Conservation (phyloP, 2,329 filamentous ascomycete species). For the Aspergillus pseudoglaucus region DNA sequence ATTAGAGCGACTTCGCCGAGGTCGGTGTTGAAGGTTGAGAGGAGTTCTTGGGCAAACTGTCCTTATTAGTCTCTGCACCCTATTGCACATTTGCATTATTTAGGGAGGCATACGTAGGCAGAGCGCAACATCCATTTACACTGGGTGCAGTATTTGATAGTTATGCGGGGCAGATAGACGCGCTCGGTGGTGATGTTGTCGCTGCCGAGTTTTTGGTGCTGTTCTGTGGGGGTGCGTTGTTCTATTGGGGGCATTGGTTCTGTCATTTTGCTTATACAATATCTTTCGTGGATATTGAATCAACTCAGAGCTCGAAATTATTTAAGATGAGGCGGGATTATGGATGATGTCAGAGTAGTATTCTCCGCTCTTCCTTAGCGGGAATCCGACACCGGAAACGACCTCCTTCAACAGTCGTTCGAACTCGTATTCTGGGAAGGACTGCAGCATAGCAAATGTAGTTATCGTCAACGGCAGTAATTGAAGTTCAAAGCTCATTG, state of each 20-base stretch:
- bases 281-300: not conserved
- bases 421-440: no score
- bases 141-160: conserved; percentile 90
- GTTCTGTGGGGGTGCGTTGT: conserved; percentile 1
- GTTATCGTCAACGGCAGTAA: no score
- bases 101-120: conserved; percentile 61
- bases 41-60: conserved; percentile 81
- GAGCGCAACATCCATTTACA: conserved; percentile 88
- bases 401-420: no score
- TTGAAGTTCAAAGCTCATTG: no score
- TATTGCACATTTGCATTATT: not conserved
- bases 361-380: no score
- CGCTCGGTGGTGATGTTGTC: conserved; percentile 5
- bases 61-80: not conserved
- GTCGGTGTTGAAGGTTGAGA: conserved; percentile 80
- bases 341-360: not conserved
- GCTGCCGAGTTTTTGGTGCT: conserved; percentile 1
- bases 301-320: not conserved
- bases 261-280: conserved; percentile 8
- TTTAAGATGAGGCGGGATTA: not conserved
- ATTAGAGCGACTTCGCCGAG: conserved; percentile 85
- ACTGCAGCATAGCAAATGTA: no score
- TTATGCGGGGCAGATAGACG: conserved; percentile 59
- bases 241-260: conserved; percentile 12
- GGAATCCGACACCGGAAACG: no score